Evolutionary conservation across 2,329 filamentous ascomycete genomes (phyloP).

Genomic region (Neopestalotiopsis sp.): DNA sequence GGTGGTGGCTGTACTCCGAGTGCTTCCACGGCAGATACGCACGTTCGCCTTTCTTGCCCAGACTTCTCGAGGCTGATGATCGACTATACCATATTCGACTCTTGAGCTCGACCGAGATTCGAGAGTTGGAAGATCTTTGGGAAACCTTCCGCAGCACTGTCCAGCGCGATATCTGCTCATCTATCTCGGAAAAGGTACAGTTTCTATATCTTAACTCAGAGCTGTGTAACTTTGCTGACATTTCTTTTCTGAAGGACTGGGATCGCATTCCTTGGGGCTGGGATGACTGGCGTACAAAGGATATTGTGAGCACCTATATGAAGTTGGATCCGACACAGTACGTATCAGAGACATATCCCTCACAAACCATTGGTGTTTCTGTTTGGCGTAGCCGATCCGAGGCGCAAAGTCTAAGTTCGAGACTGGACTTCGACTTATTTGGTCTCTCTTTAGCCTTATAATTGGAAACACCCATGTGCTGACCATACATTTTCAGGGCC

Average conservation of each 20-base stretch:
- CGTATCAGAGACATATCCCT: neutral
- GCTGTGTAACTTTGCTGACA: neutral
- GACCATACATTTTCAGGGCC: conserved; percentile 30
- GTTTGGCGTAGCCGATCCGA: no score
- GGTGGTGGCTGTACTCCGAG: conserved; percentile 60
- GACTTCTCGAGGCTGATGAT: conserved; percentile 28
- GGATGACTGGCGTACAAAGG: conserved; percentile 32
- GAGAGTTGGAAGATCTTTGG: conserved; percentile 33
- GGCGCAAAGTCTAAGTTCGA: no score
- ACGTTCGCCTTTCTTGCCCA: conserved; percentile 26
- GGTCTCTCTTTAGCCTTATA: no score
- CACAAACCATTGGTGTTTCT: no score
- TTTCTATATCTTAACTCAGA: neutral
- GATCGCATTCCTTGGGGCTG: conserved; percentile 32
- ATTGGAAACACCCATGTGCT: neutral
- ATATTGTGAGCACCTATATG: conserved; percentile 43
- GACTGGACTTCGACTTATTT: no score
- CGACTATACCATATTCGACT: conserved; percentile 33
- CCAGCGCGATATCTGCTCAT: conserved; percentile 36
- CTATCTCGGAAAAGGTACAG: conserved; percentile 31
- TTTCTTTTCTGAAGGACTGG: neutral
- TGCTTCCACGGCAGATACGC: conserved; percentile 55
- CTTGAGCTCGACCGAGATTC: conserved; percentile 33
- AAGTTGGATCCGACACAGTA: conserved; percentile 54
- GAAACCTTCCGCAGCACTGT: conserved; percentile 27